Evolutionary conservation across 495 filamentous ascomycete genomes (phyloP).

Genomic region (Hypomontagnella monticulosa): DNA sequence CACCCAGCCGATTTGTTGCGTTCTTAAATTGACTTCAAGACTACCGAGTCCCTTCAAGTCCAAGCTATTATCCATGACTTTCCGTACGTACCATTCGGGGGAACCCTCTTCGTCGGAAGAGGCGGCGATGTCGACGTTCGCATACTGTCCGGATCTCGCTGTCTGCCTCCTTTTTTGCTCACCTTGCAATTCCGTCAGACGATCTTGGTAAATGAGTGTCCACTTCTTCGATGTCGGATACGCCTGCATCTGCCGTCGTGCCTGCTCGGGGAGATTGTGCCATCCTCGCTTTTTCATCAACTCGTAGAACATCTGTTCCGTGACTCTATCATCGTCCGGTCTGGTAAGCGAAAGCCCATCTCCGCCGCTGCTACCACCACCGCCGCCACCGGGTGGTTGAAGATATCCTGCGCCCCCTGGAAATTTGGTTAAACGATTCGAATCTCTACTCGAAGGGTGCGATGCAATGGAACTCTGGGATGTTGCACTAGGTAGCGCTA

Average conservation of each 20-base stretch:
- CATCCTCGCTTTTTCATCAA: slow-evolving; percentile 98
- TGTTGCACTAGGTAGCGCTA: slow-evolving; percentile 58
- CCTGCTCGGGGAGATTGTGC: slow-evolving; percentile 96
- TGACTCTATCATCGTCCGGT: slow-evolving; percentile 83
- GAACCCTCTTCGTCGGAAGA: slow-evolving; percentile 92
- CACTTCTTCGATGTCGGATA: slow-evolving; percentile 96
- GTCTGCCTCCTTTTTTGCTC: slow-evolving; percentile 87
- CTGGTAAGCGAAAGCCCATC: slow-evolving; percentile 70
- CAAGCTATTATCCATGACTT: slow-evolving; percentile 95
- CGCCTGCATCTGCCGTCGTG: slow-evolving; percentile 91
- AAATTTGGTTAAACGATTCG: slow-evolving; percentile 61
- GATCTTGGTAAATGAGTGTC: slow-evolving; percentile 95
- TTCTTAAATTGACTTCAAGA: slow-evolving; percentile 91
- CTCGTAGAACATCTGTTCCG: slow-evolving; percentile 91
- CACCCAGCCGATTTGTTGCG: slow-evolving; percentile 98
- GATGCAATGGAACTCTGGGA: slow-evolving; percentile 62
- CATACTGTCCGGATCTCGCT: slow-evolving; percentile 71
- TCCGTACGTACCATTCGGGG: slow-evolving; percentile 97
- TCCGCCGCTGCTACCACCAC: slow-evolving; percentile 44
- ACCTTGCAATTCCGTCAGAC: slow-evolving; percentile 89
- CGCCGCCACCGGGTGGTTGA: slow-evolving; percentile 43
- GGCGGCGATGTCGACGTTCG: slow-evolving; percentile 66
- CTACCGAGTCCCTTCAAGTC: slow-evolving; percentile 90
- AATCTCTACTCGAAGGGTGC: slow-evolving; percentile 57
- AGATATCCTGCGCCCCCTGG: slow-evolving; percentile 51